Evolutionary conservation across 1,284 basidiomycete genomes (phyloP), one percentile per base, ranked within the genome.

Genomic region (Cutaneotrichosporon curvatum): DNA sequence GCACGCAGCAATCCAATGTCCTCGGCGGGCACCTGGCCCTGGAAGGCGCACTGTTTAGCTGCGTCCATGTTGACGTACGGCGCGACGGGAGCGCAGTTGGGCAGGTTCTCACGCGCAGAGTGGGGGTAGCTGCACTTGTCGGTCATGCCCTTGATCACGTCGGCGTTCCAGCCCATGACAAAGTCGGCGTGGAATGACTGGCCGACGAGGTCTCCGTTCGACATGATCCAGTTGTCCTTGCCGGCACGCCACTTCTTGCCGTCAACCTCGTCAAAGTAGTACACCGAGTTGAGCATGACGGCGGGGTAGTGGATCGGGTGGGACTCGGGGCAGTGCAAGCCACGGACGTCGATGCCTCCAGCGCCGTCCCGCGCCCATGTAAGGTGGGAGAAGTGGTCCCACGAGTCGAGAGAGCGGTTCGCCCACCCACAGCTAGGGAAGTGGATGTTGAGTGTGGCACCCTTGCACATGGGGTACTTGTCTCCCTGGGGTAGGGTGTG

Each of bases 351-450:
- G 30, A 53, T 23, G 15, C 20, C 4, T 3, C 22, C 32, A 21
- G 21, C 53, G n/a, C 47, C 51, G 8, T 40, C 45, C 19, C 57
- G 40, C 51, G 74, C 72, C 59, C 72, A 76, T 0, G 74, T 65
- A 58, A 74, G 68, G 61, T 74, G 70, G 0, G 61, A 64, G 43
- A 60, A 56, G 61, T 70, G 63, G 53, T 67, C 65, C 2, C 43
- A 33, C 19, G 62, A 64, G 47, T 62, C 57, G 20, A 61, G 43
- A 20, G 45, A 36, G 12, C 58, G 58, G 52, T 56, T 48, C 2
- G 62, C 64, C 20, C 58, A 40, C 8, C 63, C 65, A 38, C 63
- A 66, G 37, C 55, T 59, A 8, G 67, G 67, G 57, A 63, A 67
- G 50, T 48, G 59, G 41, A 63, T 58, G 1, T 48, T 56, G 31